These are phyloP conservation scores for Diplodia scrobiculata DNA, from an alignment of 2,329 filamentous ascomycete genomes.

Conservation along the genomic window DNA sequence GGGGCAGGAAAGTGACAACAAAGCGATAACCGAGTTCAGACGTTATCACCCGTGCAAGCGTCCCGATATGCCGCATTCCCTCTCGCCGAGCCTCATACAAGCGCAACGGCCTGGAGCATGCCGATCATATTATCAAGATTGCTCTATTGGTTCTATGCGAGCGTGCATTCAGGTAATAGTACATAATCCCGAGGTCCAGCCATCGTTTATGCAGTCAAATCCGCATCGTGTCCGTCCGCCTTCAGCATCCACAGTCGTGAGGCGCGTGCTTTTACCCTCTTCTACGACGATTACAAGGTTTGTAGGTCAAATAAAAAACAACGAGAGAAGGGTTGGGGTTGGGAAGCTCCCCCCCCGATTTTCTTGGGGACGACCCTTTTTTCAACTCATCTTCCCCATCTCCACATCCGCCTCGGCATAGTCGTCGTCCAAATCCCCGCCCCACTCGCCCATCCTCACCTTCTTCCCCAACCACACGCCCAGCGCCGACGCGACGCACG, in stretches of 20 bases:
- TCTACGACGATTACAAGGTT: neutral
- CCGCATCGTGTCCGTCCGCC: neutral
- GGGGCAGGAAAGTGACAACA: neutral
- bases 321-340: neutral
- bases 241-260: neutral
- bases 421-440: slow-evolving; percentile 44
- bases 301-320: neutral
- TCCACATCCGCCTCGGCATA: slow-evolving; percentile 60
- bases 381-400: slow-evolving; percentile 69
- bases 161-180: neutral
- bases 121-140: neutral
- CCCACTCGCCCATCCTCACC: slow-evolving; percentile 50
- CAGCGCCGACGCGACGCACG: slow-evolving; percentile 31
- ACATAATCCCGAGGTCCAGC: slow-evolving; percentile 11
- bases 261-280: neutral
- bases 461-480: slow-evolving; percentile 41
- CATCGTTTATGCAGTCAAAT: slow-evolving; percentile 12
- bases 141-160: neutral
- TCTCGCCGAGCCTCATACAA: neutral
- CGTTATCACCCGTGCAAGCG: neutral
- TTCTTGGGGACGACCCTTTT: slow-evolving; percentile 33
- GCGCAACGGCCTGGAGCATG: neutral
- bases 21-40: neutral
- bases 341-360: neutral
- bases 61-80: too few species aligned